Evolutionary conservation across 2,329 filamentous ascomycete species (phyloP).

Genomic region (Zymoseptoria brevis): DNA sequence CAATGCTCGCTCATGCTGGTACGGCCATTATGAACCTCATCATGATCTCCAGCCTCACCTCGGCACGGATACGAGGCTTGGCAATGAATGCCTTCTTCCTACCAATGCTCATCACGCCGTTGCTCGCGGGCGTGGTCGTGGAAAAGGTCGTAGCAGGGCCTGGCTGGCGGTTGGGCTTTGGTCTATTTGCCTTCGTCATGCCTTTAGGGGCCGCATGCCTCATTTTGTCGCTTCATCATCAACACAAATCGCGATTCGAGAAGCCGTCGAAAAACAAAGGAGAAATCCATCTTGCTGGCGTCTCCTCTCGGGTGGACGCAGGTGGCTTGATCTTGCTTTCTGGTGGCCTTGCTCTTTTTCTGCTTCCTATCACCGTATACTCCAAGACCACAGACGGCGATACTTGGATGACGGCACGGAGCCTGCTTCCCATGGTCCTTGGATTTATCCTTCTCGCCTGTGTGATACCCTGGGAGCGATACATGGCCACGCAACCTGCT

Average conservation of each 20-base stretch:
- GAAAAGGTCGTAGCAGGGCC: slow-evolving; percentile 34
- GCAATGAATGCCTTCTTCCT: slow-evolving; percentile 33
- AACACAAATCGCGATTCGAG: slow-evolving; percentile 27
- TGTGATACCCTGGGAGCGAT: slow-evolving; percentile 44
- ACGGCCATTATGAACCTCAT: slow-evolving; percentile 36
- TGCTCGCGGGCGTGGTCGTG: slow-evolving; percentile 36
- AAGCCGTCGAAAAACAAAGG: no score
- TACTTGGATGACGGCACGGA: slow-evolving; percentile 33
- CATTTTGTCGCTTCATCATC: slow-evolving; percentile 32
- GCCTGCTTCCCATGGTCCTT: slow-evolving; percentile 26
- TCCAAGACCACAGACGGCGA: slow-evolving; percentile 33
- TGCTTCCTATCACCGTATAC: slow-evolving; percentile 44
- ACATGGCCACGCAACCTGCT: slow-evolving; percentile 38
- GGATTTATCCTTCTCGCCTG: slow-evolving; percentile 36
- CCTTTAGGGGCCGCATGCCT: slow-evolving; percentile 32
- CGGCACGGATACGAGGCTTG: slow-evolving; percentile 35
- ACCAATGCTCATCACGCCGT: slow-evolving; percentile 36
- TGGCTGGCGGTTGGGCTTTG: slow-evolving; percentile 40
- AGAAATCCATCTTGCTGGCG: slow-evolving; percentile 11
- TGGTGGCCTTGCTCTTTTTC: slow-evolving; percentile 41
- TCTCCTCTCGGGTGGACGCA: slow-evolving; percentile 22
- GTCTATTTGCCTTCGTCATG: slow-evolving; percentile 38
- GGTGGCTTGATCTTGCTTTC: slow-evolving; percentile 42
- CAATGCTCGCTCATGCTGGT: slow-evolving; percentile 33
- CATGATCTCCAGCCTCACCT: slow-evolving; percentile 37